These are phyloP conservation scores for Hyaloscypha variabilis DNA, from an alignment of 495 filamentous ascomycete genomes.

Conservation along the genomic window DNA sequence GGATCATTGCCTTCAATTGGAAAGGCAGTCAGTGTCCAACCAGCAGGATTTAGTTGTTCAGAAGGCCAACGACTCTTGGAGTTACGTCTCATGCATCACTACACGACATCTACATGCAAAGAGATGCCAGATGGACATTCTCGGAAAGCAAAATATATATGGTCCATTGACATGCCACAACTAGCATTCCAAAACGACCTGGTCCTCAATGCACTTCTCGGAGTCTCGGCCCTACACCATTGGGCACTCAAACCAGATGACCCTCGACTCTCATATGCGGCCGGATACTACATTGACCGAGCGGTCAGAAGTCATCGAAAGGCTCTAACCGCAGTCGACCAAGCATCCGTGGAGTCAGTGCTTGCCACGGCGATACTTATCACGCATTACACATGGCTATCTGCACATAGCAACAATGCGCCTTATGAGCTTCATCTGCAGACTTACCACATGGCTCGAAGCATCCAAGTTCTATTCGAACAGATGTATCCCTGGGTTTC, in stretches of 20 bases:
- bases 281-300: constrained; percentile 20
- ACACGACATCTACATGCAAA: constrained; percentile 15
- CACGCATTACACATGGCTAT: constrained; percentile 21
- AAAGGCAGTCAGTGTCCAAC: neutral
- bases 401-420: constrained; percentile 5
- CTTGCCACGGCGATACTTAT: constrained; percentile 23
- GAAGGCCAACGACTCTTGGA: constrained; percentile 27
- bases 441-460: constrained; percentile 18
- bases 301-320: constrained; percentile 15
- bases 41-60: neutral
- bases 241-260: constrained; percentile 17
- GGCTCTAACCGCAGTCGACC: constrained; percentile 2
- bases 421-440: constrained; percentile 8
- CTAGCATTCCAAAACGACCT: constrained; percentile 18
- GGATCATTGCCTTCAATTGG: too few relatives aligned
- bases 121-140: constrained; percentile 2
- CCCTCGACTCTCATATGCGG: constrained; percentile 1
- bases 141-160: constrained; percentile 9
- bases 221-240: constrained; percentile 21
- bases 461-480: constrained; percentile 3
- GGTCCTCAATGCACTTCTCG: constrained; percentile 18
- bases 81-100: constrained; percentile 26
- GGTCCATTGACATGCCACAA: constrained; percentile 19
- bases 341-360: constrained; percentile 11
- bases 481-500: constrained; percentile 16